A percentile compares a stretch with the other conserved stretches of the same genome.
Evolutionary conservation across 768 basidiomycete species (phyloP).

Genomic region (Boletus fagicola): DNA sequence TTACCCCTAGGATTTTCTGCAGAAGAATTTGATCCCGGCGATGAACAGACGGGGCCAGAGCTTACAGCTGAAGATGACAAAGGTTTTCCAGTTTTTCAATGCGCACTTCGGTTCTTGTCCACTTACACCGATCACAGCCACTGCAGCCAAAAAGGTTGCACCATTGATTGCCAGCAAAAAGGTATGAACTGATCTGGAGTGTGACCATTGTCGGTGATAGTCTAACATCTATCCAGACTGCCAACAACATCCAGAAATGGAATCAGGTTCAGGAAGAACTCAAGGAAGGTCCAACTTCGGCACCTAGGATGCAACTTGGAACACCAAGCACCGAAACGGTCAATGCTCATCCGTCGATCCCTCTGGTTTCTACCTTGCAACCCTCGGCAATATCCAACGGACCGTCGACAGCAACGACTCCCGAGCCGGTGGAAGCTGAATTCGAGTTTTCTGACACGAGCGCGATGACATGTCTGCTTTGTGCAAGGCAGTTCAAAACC

Average conservation of each 20-base stretch:
- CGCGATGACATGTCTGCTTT: conserved; percentile 82
- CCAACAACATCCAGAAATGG: conserved; percentile 94
- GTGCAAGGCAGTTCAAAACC: conserved; percentile 89
- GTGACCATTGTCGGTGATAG: not conserved
- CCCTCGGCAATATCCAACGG: conserved; percentile 14
- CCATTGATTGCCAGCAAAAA: conserved; percentile 85
- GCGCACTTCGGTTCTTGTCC: not conserved
- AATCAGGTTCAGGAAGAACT: conserved; percentile 93
- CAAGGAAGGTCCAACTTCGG: conserved; percentile 41
- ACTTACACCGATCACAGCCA: conserved; percentile 33
- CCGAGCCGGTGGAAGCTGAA: conserved; percentile 52
- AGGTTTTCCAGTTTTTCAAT: conserved; percentile 18
- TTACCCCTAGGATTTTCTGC: conserved; percentile 63
- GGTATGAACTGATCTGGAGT: conserved; percentile 39
- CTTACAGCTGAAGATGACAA: conserved; percentile 47
- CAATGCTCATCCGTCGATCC: not conserved
- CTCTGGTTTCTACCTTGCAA: conserved; percentile 13
- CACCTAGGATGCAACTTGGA: conserved; percentile 16
- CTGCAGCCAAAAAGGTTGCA: conserved; percentile 66
- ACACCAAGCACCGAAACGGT: conserved; percentile 10
- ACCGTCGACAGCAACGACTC: conserved; percentile 33
- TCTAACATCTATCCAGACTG: conserved; percentile 52
- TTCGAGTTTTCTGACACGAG: conserved; percentile 81
- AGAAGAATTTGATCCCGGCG: conserved; percentile 50
- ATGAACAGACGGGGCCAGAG: conserved; percentile 44